Evolutionary conservation across 371 early-diverging fungal species (phyloP).

Genomic region (Rhizopus delemar): DNA sequence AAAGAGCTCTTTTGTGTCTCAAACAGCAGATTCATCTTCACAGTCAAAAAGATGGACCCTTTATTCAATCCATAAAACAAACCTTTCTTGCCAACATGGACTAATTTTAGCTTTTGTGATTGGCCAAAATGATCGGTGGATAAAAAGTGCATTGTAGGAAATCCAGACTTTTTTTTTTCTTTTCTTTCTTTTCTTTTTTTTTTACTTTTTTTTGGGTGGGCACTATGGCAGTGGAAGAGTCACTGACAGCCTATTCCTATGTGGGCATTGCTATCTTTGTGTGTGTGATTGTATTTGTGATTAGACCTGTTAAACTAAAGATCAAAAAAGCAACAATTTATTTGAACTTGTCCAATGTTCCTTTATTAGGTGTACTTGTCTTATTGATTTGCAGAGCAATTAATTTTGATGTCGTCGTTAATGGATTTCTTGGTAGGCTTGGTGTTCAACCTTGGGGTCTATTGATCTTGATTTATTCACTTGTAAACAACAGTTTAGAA

Average conservation of each 20-base stretch:
- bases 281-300: slow-evolving; percentile 52
- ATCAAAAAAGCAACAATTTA: slow-evolving; percentile 36
- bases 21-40: slow-evolving; percentile 8
- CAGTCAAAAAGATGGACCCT: too few relatives aligned
- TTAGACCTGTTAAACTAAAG: slow-evolving; percentile 51
- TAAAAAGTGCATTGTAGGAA: too few relatives aligned
- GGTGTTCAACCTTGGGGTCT: slow-evolving; percentile 79
- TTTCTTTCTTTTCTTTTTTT: slow-evolving; percentile 6
- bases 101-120: too few relatives aligned
- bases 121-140: too few relatives aligned
- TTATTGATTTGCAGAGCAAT: slow-evolving; percentile 62
- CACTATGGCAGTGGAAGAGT: slow-evolving; percentile 11
- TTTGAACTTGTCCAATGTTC: slow-evolving; percentile 69
- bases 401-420: slow-evolving; percentile 45
- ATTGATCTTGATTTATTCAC: slow-evolving; percentile 72
- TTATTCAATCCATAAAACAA: too few relatives aligned
- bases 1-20: slow-evolving; percentile 13
- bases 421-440: slow-evolving; percentile 65
- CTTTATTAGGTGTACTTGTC: slow-evolving; percentile 64
- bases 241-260: slow-evolving; percentile 48
- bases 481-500: slow-evolving; percentile 40
- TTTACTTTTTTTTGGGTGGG: too few relatives aligned
- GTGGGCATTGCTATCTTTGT: slow-evolving; percentile 56
- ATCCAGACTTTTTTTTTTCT: background rate
- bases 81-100: too few relatives aligned